Conservation (phyloP, 179 eudicot species). For the Drosera spatulata region DNA sequence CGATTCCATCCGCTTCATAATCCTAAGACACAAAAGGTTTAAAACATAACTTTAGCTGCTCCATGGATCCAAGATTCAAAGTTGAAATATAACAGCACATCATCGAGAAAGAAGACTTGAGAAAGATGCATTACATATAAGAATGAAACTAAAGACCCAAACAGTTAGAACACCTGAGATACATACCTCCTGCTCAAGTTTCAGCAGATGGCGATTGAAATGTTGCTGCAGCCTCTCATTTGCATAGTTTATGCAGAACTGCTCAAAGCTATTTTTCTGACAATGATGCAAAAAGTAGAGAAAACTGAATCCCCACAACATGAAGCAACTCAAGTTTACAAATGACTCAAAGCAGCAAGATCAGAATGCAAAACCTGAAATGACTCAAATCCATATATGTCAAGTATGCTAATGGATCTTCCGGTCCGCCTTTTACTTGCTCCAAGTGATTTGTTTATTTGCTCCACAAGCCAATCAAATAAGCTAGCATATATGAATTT, state of each 20-base stretch:
- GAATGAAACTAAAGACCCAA: not conserved
- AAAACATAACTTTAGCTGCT: no score
- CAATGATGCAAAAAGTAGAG: no score
- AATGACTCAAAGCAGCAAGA: constrained; percentile 62
- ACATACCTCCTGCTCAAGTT: constrained; percentile 87
- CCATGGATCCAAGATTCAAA: no score
- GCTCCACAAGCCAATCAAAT: constrained; percentile 98
- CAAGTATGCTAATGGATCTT: constrained; percentile 96
- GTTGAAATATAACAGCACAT: constrained; percentile 3
- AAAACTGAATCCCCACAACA: no score
- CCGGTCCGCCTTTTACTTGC: constrained; percentile 81
- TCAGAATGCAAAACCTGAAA: constrained; percentile 50
- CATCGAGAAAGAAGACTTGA: no score
- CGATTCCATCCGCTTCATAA: constrained; percentile 97
- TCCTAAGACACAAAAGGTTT: constrained; percentile 31
- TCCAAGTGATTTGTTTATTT: constrained; percentile 79
- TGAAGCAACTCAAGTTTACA: constrained; percentile 17
- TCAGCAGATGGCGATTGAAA: constrained; percentile 91
- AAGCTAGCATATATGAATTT: constrained; percentile 89
- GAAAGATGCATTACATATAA: no score
- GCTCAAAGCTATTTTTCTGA: constrained; percentile 97
- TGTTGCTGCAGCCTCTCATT: constrained; percentile 98
- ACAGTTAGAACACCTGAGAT: not conserved
- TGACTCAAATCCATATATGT: constrained; percentile 98
- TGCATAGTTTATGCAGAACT: constrained; percentile 97